These are phyloP conservation scores for Phoenix roebelenii DNA, from an alignment of 176 grass and related monocot species.

Conservation along the genomic window DNA sequence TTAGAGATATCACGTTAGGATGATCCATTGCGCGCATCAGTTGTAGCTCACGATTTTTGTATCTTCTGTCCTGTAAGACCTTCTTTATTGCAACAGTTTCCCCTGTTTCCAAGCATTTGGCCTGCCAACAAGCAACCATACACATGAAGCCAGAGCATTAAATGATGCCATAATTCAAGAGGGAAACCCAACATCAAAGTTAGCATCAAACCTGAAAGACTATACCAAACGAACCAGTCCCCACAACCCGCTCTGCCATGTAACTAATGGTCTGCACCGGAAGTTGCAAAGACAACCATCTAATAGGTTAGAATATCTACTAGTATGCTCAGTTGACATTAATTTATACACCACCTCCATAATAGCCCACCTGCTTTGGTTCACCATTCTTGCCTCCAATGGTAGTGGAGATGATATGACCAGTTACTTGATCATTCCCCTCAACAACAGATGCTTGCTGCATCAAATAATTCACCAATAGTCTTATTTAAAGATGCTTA, in stretches of 20 bases:
- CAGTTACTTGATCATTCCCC: constrained; percentile 55
- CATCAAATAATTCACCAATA: neutral
- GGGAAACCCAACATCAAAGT: too few relatives aligned
- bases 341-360: too few relatives aligned
- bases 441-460: constrained; percentile 34
- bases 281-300: neutral
- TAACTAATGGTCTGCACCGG: constrained; percentile 60
- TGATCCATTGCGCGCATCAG: constrained; percentile 56
- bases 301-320: too few relatives aligned
- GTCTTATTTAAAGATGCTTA: too few relatives aligned
- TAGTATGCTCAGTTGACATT: too few relatives aligned
- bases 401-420: constrained; percentile 96
- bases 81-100: constrained; percentile 69
- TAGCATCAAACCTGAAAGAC: constrained; percentile 45
- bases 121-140: constrained; percentile 21
- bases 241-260: constrained; percentile 66
- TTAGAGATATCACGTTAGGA: constrained; percentile 42
- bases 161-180: neutral
- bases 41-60: constrained; percentile 65
- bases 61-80: constrained; percentile 49
- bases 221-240: constrained; percentile 74
- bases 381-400: constrained; percentile 99
- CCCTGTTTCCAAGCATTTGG: constrained; percentile 58
- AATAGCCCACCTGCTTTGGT: constrained; percentile 69
- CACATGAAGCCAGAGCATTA: neutral